A percentile compares a stretch with the other conserved stretches of the same genome.
These are phyloP conservation scores for Lepidium sativum DNA, from an alignment of 345 rosid species.

Conservation along the genomic window DNA sequence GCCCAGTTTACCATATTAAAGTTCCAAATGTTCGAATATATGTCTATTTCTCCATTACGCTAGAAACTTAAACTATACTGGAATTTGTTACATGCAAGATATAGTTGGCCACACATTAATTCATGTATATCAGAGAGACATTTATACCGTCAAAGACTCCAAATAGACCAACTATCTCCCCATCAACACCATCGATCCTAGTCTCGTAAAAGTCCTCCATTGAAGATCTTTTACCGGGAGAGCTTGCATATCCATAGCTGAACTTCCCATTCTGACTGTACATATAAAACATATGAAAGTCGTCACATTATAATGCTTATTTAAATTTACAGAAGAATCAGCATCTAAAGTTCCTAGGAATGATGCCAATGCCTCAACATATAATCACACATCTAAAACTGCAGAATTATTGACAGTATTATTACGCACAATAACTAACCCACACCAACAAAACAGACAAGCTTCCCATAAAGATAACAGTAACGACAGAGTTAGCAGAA, in stretches of 20 bases:
- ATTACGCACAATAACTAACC: neutral
- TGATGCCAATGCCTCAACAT: neutral
- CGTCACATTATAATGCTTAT: neutral
- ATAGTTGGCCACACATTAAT: neutral
- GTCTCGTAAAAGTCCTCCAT: slow-evolving; percentile 99
- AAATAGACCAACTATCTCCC: slow-evolving; percentile 92
- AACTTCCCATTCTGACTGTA: slow-evolving; percentile 88
- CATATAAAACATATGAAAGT: neutral
- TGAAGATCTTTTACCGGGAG: slow-evolving; percentile 90
- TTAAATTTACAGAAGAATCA: neutral
- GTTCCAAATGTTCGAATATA: neutral
- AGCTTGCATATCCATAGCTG: slow-evolving; percentile 98
- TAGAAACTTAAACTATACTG: neutral
- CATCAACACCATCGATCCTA: slow-evolving; percentile 84
- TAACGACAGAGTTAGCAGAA: neutral
- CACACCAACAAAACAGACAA: neutral
- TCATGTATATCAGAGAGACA: slow-evolving; percentile 4
- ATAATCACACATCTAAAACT: neutral
- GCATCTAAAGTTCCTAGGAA: neutral
- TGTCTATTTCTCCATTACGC: neutral
- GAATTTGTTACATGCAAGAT: neutral
- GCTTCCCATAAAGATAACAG: neutral
- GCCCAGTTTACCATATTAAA: neutral
- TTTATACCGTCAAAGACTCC: slow-evolving; percentile 95
- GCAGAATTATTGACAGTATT: neutral